Percentiles rank a stretch among this genome's conserved stretches.
These are phyloP conservation scores for Phyllosticta citriasiana DNA, from an alignment of 2,329 filamentous ascomycete genomes.

Conservation along the genomic window DNA sequence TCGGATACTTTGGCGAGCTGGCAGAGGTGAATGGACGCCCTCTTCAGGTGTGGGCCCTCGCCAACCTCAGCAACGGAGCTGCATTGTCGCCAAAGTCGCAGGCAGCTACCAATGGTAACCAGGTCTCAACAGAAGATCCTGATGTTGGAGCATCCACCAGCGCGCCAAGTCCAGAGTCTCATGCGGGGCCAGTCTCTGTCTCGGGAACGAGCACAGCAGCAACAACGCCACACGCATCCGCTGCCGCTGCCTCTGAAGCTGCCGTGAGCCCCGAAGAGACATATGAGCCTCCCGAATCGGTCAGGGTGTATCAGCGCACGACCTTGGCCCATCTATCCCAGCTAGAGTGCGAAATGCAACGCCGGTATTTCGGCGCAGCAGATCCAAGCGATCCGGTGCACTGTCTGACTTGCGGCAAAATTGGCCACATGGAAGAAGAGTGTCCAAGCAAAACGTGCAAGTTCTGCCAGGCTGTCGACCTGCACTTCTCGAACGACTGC, in stretches of 20 bases:
- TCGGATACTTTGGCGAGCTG: background rate
- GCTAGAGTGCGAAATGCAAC: conserved; percentile 20
- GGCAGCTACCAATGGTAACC: background rate
- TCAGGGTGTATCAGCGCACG: background rate
- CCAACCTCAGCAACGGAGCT: background rate
- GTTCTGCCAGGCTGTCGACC: conserved; percentile 32
- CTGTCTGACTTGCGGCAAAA: conserved; percentile 32
- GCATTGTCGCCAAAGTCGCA: background rate
- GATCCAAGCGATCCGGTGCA: conserved; percentile 30
- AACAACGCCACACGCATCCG: background rate
- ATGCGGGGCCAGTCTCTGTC: background rate
- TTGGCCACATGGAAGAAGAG: conserved; percentile 33
- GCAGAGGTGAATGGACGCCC: background rate
- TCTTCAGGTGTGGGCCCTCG: background rate
- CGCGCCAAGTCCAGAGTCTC: background rate
- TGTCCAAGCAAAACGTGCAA: conserved; percentile 35
- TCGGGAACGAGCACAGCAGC: background rate
- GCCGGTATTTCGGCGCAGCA: conserved; percentile 29
- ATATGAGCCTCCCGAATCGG: background rate
- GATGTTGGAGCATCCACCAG: background rate
- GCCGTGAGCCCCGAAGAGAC: background rate
- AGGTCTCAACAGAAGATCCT: background rate
- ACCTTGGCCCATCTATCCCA: conserved; percentile 1
- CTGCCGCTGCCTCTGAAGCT: background rate
- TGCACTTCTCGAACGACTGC: conserved; percentile 43